Base-by-base conservation (phyloP, 768 basidiomycete species). In the Trametopsis cervina region DNA sequence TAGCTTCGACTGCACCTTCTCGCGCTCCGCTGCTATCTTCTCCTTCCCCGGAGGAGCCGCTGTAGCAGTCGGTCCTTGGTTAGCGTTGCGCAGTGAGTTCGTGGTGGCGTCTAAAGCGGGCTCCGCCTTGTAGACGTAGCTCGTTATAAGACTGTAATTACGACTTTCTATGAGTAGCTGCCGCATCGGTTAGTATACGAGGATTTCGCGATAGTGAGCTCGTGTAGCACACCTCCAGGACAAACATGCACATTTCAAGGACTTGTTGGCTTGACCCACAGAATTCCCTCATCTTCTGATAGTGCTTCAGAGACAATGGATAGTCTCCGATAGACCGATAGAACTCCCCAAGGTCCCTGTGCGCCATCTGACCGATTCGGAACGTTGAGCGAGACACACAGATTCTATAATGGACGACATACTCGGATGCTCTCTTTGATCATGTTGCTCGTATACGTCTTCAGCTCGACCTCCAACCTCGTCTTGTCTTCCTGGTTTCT, bases 341-440 rank as follows among this genome's bases (percentile, higher is more conserved):
- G 60, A 85, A 85, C 52, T 85, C 76, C 7, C 86, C 93, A 29
- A 96, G 73, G 57, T 97, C 94, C 47, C 93, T 76, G 65, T 94
- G 83, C 0, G 80, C 88, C 89, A 95, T 90, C 90, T 93, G 62
- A 40, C 24, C 27, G 37, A 24, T 38, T 29, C 25, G 17, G 36
- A 6, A 23, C 9, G 3, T 4, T 11, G 10, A 20, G 17, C 13
- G 23, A 7, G 29, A 33, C 37, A 24, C 17, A 41, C 13, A 18
- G 21, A 10, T 3, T 9, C 17, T 4, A 26, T n/a, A 9, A 24
- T 12, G 13, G 23, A 25, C 1, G 13, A 70, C 76, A 61, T 62
- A 95, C 92, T 59, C 95, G 73, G 57, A 96, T 94, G 74, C 89
- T 93, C 75, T 98, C 95, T 67, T 96, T 98, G 73, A 98, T 96